Conservation (phyloP, 441 rosid genomes). For the Bocquillonia castaneifolia region DNA sequence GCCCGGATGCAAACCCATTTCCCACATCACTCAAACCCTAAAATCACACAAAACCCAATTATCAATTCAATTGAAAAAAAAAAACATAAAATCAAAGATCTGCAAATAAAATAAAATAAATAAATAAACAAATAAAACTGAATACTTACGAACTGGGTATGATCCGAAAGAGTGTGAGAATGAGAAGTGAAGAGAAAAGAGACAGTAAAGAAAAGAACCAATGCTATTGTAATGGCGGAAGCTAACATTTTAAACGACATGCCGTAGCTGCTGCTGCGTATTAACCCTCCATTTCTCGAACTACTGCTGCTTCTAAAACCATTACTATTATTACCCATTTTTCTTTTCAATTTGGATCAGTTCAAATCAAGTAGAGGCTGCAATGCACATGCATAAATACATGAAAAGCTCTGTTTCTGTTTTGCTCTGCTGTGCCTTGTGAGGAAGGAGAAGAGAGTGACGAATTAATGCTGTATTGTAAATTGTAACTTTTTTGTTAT, state of each 20-base stretch:
- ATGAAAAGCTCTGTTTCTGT: no score
- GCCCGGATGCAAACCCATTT: conserved; percentile 43
- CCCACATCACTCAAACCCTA: conserved; percentile 41
- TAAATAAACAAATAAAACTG: no score
- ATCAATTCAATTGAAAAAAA: background rate
- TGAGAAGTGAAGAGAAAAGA: conserved; percentile 53
- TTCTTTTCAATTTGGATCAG: background rate
- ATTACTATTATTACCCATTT: conserved; percentile 34
- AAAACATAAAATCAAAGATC: background rate
- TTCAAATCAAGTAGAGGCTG: no score
- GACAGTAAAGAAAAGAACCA: conserved; percentile 47
- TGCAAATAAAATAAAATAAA: background rate
- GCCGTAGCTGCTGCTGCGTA: conserved; percentile 27
- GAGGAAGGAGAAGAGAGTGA: background rate
- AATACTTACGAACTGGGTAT: conserved; percentile 40
- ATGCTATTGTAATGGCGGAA: conserved; percentile 36
- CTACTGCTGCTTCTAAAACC: conserved; percentile 42
- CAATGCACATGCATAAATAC: no score
- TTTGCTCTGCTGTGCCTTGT: background rate
- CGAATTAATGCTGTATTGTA: no score
- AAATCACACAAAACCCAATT: conserved; percentile 7
- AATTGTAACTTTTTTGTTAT: no score
- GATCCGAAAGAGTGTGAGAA: conserved; percentile 41
- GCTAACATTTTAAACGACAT: conserved; percentile 39
- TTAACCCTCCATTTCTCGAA: conserved; percentile 32